A percentile compares a stretch with the other conserved stretches of the same genome.
Evolutionary conservation across 106 monocot genomes (phyloP).

Genomic region (Posidonia australis): DNA sequence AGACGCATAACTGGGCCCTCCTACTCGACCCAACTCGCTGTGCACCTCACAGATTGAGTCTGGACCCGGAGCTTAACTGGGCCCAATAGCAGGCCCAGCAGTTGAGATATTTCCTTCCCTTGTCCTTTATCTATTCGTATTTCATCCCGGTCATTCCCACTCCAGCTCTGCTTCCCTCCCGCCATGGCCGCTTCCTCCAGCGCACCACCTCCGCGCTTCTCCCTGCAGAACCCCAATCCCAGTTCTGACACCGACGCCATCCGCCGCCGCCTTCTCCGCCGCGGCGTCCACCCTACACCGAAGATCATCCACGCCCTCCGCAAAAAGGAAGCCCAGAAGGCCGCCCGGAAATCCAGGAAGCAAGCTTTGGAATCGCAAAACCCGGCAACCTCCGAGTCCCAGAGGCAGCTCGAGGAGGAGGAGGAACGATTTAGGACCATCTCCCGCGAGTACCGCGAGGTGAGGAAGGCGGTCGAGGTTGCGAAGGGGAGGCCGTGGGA

Average conservation of each 20-base stretch:
- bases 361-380: conserved; percentile 8
- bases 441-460: conserved; percentile 44
- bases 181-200: neutral
- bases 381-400: conserved; percentile 12
- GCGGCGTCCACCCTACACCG: conserved; percentile 72
- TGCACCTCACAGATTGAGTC: too few relatives aligned
- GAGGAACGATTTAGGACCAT: conserved; percentile 35
- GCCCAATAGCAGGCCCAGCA: too few relatives aligned
- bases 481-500: conserved; percentile 51
- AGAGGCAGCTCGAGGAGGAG: conserved; percentile 29
- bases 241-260: conserved; percentile 15
- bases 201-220: conserved; percentile 8
- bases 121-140: too few relatives aligned
- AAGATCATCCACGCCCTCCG: conserved; percentile 81
- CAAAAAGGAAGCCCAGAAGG: conserved; percentile 71
- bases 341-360: conserved; percentile 49
- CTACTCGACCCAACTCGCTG: too few relatives aligned
- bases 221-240: neutral
- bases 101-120: too few relatives aligned
- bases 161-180: neutral
- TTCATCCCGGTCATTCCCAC: too few relatives aligned
- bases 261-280: conserved; percentile 44
- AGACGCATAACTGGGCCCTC: too few relatives aligned
- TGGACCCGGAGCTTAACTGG: too few relatives aligned
- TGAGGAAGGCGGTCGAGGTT: conserved; percentile 30